Percentiles rank a stretch among this genome's conserved stretches.
Evolutionary conservation across 768 basidiomycete genomes (phyloP).

Genomic region (Kwoniella sp.): DNA sequence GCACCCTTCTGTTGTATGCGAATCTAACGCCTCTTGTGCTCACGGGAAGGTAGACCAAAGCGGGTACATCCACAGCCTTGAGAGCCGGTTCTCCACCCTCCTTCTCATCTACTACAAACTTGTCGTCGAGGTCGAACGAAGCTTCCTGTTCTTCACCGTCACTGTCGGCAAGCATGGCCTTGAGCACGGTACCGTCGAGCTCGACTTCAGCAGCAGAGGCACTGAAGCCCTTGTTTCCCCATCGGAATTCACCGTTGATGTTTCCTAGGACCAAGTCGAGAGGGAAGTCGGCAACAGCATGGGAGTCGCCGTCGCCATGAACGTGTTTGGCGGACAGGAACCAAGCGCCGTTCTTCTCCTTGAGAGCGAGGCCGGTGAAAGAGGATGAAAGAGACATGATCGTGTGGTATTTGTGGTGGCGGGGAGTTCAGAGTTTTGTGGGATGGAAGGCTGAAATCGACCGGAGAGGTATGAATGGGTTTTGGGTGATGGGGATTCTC

Average conservation of each 20-base stretch:
- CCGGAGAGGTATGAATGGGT: too few species aligned
- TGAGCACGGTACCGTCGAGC: not conserved
- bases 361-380: not conserved
- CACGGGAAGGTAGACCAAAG: slow-evolving; percentile 2
- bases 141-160: not conserved
- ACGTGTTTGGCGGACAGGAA: not conserved
- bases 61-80: not conserved
- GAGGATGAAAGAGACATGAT: not conserved
- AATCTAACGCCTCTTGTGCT: too few species aligned
- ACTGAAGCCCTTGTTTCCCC: not conserved
- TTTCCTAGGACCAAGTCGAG: not conserved
- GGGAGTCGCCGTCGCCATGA: not conserved
- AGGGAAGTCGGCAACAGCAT: not conserved
- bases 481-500: too few species aligned
- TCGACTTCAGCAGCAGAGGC: not conserved
- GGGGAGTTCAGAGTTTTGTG: not conserved
- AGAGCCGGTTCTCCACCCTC: not conserved
- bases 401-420: not conserved
- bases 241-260: not conserved
- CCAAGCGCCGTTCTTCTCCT: not conserved
- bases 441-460: not conserved
- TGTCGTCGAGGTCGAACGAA: not conserved
- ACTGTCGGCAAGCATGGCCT: not conserved
- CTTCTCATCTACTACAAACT: not conserved
- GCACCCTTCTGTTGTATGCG: too few species aligned